Evolutionary conservation across 75 land plant species (phyloP).

Genomic region (Chamaecyparis obtusa): DNA sequence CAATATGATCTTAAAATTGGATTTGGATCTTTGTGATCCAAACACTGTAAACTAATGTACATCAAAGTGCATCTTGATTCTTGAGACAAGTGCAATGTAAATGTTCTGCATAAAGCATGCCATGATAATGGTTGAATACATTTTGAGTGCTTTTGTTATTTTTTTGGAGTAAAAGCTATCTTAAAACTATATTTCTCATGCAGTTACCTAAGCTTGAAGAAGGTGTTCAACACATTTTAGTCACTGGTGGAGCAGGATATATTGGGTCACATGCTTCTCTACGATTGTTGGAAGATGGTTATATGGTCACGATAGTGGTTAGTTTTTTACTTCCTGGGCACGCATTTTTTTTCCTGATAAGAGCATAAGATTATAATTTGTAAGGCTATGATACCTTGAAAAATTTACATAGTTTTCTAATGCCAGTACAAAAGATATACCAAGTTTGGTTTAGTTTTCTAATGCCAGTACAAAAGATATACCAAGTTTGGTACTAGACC

Average conservation of each 20-base stretch:
- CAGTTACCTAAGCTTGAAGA: constrained; percentile 40
- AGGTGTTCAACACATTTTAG: constrained; percentile 40
- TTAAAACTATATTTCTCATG: constrained; percentile 1
- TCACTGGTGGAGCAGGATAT: constrained; percentile 53
- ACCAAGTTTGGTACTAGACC: neutral
- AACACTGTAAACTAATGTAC: neutral
- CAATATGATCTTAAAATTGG: neutral
- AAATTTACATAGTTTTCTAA: neutral
- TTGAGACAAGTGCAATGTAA: neutral
- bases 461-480: neutral
- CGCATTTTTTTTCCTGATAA: neutral
- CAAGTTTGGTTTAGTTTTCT: neutral
- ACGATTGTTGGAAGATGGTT: constrained; percentile 38
- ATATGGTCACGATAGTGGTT: constrained; percentile 49
- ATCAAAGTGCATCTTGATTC: neutral
- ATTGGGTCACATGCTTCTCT: constrained; percentile 55
- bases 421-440: neutral
- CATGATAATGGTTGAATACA: neutral
- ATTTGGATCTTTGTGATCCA: neutral
- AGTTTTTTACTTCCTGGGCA: neutral
- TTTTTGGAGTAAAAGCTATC: neutral
- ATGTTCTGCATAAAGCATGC: neutral
- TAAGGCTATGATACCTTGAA: neutral
- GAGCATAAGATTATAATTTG: neutral
- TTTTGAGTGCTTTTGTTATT: neutral